Evolutionary conservation across 2,329 filamentous ascomycete species (phyloP), one percentile per base, ranked within the genome.

Genomic region (Penicillium sp.): DNA sequence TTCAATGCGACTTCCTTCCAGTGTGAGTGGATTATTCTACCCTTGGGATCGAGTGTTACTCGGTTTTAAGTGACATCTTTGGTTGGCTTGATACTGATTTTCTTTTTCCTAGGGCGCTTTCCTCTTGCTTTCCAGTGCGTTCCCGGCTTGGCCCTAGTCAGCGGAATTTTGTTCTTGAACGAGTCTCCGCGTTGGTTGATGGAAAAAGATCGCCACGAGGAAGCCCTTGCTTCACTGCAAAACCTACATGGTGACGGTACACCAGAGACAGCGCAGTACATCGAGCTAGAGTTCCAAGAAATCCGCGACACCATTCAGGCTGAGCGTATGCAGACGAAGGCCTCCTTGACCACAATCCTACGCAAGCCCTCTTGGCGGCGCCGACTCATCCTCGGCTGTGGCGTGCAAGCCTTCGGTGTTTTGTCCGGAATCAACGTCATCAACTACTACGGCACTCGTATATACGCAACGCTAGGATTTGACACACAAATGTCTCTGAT

Each of bases 371-470:
- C 71, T 0, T 79, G 75, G 75, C 69, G 78, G 37, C 74, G 74
- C 52, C 72, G 78, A 23, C 64, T 81, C 4, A 57, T 79, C 8
- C 69, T 80, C 2, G 77, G 75, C 9, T 75, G 74, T 40, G 74
- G 72, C 34, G 73, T 80, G 0, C 77, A 80, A 56, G 74, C 76
- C 0, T 79, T 80, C 47, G 75, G 74, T 2, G 77, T 75, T 12
- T 67, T 78, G 2, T 77, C 73, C n/a, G 78, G 78, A 5, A 76
- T 79, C 53, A 79, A 79, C 45, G 73, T 77, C 6, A 76, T 77
- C 53, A 74, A 76, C 50, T 76, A 76, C 59, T 77, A 77, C 46
- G 71, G 72, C 0, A 65, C 72, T 1, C 70, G 72, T 0, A 79
- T 80, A 48, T 80, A 80, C 58, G 58, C 64, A 1, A 71, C 72